These are phyloP conservation scores for Sorghum bicolor DNA, from an alignment of 176 grass and related monocot genomes.

Conservation along the genomic window Sorghum_bicolor_NCBIv3 NC_012871.2:18938001-18938500, in stretches of 20 bases:
- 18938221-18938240: conserved; percentile 49
- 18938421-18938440: neutral
- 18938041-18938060: conserved; percentile 81
- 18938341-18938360: neutral
- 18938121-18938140: conserved; percentile 21
- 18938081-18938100: conserved; percentile 67
- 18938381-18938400: conserved; percentile 14
- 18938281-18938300: conserved; percentile 55
- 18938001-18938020: conserved; percentile 76
- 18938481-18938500: neutral
- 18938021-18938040: conserved; percentile 90
- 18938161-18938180: conserved; percentile 68
- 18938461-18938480: conserved; percentile 7
- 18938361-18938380: neutral
- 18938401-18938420: neutral
- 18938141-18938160: conserved; percentile 75
- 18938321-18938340: conserved; percentile 3
- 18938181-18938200: conserved; percentile 77
- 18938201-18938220: conserved; percentile 35
- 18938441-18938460: neutral
- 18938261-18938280: conserved; percentile 84
- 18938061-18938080: conserved; percentile 61
- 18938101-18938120: conserved; percentile 21
- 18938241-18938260: conserved; percentile 76
- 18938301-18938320: conserved; percentile 23